phyloP scores from a whole-genome alignment of 2,329 filamentous ascomycete genomes.

The Sporothrix phasma region DNA sequence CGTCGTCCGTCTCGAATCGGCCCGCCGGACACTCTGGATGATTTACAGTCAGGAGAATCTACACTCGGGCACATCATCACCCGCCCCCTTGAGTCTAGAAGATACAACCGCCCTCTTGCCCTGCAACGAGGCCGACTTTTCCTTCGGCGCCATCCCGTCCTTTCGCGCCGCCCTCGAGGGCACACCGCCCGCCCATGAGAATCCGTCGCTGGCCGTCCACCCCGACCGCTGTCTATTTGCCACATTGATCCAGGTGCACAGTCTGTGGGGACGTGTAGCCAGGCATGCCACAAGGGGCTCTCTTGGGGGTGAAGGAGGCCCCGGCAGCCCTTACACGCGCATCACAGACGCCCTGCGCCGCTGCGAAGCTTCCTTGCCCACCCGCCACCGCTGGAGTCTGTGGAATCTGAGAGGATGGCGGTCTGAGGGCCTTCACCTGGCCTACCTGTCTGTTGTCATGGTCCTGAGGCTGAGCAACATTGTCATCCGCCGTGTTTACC shows the following conservation, averaged over 20 bases:
- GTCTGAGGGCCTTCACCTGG: conserved; percentile 38
- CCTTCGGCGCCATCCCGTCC: conserved; percentile 35
- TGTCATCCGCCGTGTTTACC: conserved; percentile 43
- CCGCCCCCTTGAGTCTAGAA: conserved; percentile 38
- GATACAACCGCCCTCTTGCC: conserved; percentile 47
- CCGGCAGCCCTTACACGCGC: conserved; percentile 35
- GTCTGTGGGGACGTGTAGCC: conserved; percentile 44
- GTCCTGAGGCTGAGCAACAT: conserved; percentile 47
- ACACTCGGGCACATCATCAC: conserved; percentile 41
- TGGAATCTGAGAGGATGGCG: conserved; percentile 37
- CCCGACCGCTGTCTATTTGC: conserved; percentile 45
- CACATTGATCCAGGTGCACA: conserved; percentile 43
- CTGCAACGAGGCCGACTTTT: conserved; percentile 43
- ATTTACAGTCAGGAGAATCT: conserved; percentile 48
- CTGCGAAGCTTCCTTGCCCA: conserved; percentile 40
- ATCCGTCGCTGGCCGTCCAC: conserved; percentile 35
- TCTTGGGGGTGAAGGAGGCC: conserved; percentile 29
- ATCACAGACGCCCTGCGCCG: conserved; percentile 33
- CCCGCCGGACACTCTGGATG: conserved; percentile 49
- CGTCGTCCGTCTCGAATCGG: conserved; percentile 42
- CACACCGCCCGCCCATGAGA: conserved; percentile 39
- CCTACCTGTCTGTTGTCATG: conserved; percentile 46
- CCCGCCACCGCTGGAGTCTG: conserved; percentile 38
- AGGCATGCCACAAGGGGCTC: conserved; percentile 31
- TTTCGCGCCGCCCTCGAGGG: conserved; percentile 44